Percentiles rank a stretch among this genome's conserved stretches.
These are phyloP conservation scores for Anisodus tanguticus DNA, from an alignment of 257 asterid genomes.

Conservation along the genomic window DNA sequence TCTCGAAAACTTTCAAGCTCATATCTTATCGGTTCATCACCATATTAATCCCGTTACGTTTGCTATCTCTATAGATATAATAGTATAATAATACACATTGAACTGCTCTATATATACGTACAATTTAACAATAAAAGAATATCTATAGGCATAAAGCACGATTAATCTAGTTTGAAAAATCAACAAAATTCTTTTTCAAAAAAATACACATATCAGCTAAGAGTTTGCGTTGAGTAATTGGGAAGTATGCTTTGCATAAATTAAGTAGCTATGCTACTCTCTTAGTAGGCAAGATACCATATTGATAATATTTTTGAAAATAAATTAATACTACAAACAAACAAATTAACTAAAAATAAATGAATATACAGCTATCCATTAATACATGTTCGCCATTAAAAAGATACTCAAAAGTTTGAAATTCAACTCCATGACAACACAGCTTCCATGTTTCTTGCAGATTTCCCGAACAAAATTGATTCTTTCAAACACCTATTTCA, in stretches of 20 bases:
- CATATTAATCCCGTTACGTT: too few species aligned
- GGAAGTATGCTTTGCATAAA: constrained; percentile 5
- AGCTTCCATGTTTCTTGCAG: constrained; percentile 34
- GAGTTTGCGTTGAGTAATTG: constrained; percentile 8
- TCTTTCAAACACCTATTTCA: constrained; percentile 40
- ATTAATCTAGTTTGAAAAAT: background rate
- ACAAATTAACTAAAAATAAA: background rate
- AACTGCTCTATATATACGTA: too few species aligned
- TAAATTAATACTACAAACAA: constrained; percentile 13
- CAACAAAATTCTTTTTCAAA: background rate
- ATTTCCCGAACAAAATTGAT: constrained; percentile 22
- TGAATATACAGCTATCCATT: background rate
- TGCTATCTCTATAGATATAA: too few species aligned
- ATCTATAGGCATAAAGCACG: background rate
- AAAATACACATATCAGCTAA: background rate
- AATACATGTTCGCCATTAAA: constrained; percentile 19
- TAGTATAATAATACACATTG: too few species aligned
- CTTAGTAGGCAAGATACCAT: constrained; percentile 1
- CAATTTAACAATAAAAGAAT: background rate
- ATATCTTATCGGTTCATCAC: too few species aligned
- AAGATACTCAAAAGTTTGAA: constrained; percentile 27
- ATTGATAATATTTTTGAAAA: background rate
- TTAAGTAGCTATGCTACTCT: constrained; percentile 1
- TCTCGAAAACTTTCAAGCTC: too few species aligned
- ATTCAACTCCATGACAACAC: constrained; percentile 14